phyloP scores from a whole-genome alignment of 495 filamentous ascomycete genomes.

The Penicillium herquei region DNA sequence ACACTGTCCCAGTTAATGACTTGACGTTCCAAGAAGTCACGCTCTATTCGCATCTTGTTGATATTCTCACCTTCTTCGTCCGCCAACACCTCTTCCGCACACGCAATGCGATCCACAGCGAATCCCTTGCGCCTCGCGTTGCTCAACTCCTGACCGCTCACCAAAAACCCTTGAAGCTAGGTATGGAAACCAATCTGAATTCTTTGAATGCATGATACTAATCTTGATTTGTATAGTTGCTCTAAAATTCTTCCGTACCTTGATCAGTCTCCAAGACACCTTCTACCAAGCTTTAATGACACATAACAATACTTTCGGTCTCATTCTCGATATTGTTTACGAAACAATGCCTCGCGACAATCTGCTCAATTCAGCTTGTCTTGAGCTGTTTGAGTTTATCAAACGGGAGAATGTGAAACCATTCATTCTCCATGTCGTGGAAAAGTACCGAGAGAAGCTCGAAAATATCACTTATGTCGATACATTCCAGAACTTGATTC shows the following conservation, averaged over 20 bases:
- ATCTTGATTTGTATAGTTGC: constrained; percentile 55
- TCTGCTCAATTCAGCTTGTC: constrained; percentile 89
- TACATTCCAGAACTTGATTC: constrained; percentile 74
- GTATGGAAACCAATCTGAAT: constrained; percentile 48
- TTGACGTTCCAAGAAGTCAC: constrained; percentile 79
- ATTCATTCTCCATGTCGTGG: constrained; percentile 79
- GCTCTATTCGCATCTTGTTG: constrained; percentile 85
- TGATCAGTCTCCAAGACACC: constrained; percentile 84
- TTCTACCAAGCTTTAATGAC: constrained; percentile 88
- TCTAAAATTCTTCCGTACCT: constrained; percentile 90
- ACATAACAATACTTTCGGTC: constrained; percentile 78
- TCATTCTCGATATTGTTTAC: constrained; percentile 83
- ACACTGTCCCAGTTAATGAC: constrained; percentile 49
- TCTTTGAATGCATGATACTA: no score
- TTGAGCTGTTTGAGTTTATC: constrained; percentile 93
- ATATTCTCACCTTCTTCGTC: constrained; percentile 93
- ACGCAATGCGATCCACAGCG: constrained; percentile 81
- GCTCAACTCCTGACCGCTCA: constrained; percentile 79
- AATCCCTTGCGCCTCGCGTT: constrained; percentile 76
- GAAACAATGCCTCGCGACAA: constrained; percentile 96
- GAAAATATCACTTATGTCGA: constrained; percentile 79
- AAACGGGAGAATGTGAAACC: constrained; percentile 80
- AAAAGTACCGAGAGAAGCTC: constrained; percentile 83
- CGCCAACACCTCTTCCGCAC: constrained; percentile 82
- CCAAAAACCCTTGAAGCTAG: constrained; percentile 91